phyloP scores from a whole-genome alignment of 768 basidiomycete genomes.

The Lactarius psammicola region DNA sequence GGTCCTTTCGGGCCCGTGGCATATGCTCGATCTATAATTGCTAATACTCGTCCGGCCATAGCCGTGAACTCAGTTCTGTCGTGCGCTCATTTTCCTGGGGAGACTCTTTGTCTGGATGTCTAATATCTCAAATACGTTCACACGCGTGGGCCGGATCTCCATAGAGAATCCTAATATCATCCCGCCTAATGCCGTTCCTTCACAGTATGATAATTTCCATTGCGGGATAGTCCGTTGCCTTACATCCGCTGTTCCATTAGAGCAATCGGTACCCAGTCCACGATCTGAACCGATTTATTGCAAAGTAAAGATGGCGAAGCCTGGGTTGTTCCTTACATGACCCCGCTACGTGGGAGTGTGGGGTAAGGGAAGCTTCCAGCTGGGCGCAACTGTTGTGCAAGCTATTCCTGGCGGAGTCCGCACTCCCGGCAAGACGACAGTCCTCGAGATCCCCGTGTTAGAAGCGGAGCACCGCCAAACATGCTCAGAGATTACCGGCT shows the following conservation, averaged over 20 bases:
- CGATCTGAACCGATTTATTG: background rate
- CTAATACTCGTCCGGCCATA: constrained; percentile 35
- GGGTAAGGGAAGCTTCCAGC: background rate
- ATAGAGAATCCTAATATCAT: background rate
- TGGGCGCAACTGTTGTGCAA: background rate
- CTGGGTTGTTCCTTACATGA: background rate
- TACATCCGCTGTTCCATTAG: constrained; percentile 27
- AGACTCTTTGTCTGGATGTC: constrained; percentile 47
- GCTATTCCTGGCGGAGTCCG: background rate
- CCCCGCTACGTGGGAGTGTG: background rate
- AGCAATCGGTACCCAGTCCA: constrained; percentile 4
- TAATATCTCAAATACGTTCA: constrained; percentile 36
- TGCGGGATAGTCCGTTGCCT: background rate
- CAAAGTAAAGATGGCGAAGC: background rate
- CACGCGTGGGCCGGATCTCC: constrained; percentile 2
- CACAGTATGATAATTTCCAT: background rate
- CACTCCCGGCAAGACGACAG: background rate
- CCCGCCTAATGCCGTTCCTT: constrained; percentile 28
- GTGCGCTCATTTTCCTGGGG: constrained; percentile 38
- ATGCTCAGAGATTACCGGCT: background rate
- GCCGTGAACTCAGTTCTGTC: constrained; percentile 53
- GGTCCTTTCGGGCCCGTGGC: constrained; percentile 27
- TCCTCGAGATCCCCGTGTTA: background rate
- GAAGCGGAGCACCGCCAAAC: background rate
- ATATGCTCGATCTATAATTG: constrained; percentile 31